These are phyloP conservation scores for Zopfochytrium polystomum DNA, from an alignment of 371 early-diverging fungal genomes.

Conservation along the genomic window DNA sequence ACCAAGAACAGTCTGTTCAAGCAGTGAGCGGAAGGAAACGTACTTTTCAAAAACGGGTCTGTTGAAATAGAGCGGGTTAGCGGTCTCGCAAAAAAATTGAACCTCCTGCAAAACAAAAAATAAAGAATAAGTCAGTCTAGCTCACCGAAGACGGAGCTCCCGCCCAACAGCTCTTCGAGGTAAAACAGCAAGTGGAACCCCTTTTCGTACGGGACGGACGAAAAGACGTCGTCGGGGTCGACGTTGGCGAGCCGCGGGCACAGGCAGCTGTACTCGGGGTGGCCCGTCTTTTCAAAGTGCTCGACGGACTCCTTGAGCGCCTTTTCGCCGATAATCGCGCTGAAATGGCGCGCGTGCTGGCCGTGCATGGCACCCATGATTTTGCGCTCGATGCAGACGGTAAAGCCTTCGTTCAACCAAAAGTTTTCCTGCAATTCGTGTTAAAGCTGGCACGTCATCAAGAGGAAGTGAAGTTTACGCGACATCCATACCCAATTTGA, in stretches of 20 bases:
- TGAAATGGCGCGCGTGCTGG: conserved; percentile 78
- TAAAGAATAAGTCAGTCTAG: too few species aligned
- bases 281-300: conserved; percentile 70
- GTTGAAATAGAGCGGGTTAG: too few species aligned
- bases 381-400: conserved; percentile 91
- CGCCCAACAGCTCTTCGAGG: conserved; percentile 85
- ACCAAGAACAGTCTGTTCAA: too few species aligned
- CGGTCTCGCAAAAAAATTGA: conserved; percentile 38
- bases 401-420: conserved; percentile 95
- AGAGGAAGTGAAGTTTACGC: conserved; percentile 17
- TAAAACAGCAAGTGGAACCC: conserved; percentile 92
- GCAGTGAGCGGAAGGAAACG: too few species aligned
- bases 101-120: background rate
- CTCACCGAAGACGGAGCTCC: conserved; percentile 55
- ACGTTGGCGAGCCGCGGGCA: conserved; percentile 71
- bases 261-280: conserved; percentile 68
- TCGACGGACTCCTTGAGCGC: conserved; percentile 72
- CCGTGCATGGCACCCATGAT: conserved; percentile 83
- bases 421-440: conserved; percentile 56
- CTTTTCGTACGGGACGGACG: conserved; percentile 93
- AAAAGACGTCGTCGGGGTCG: conserved; percentile 95
- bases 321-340: conserved; percentile 81
- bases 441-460: conserved; percentile 9
- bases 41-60: too few species aligned
- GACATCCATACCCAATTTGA: conserved; percentile 64